Percentiles rank a stretch among this genome's conserved stretches.
These are phyloP conservation scores for Tilletia indica DNA, from an alignment of 1,284 basidiomycete genomes.

Conservation along the genomic window DNA sequence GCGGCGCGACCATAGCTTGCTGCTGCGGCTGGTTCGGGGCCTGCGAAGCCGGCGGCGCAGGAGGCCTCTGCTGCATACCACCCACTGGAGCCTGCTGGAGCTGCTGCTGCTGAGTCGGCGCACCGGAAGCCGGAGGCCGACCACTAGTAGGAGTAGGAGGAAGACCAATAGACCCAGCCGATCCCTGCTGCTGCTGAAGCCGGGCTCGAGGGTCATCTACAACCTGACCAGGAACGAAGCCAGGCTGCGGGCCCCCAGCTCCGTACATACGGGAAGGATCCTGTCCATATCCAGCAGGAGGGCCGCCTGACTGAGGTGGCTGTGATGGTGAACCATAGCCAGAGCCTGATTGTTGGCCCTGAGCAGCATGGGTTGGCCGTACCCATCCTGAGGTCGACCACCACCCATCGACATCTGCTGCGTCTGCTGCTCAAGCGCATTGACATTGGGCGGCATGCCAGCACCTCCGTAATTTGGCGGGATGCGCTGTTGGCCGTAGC, in stretches of 20 bases:
- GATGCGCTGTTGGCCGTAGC: conserved; percentile 9
- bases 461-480: not conserved
- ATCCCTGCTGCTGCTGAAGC: conserved; percentile 12
- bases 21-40: conserved; percentile 31
- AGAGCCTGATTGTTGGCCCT: conserved; percentile 24
- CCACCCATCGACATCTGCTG: conserved; percentile 36
- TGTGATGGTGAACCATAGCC: conserved; percentile 19
- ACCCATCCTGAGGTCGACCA: conserved; percentile 18
- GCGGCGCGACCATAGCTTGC: conserved; percentile 7
- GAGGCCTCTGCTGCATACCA: conserved; percentile 26
- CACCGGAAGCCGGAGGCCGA: not conserved
- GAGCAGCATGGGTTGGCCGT: conserved; percentile 16
- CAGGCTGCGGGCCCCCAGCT: not conserved
- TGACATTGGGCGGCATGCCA: conserved; percentile 19
- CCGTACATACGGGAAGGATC: not conserved
- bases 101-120: conserved; percentile 25
- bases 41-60: conserved; percentile 21
- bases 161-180: not conserved
- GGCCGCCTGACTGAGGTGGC: conserved; percentile 22
- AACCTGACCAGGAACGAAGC: not conserved
- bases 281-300: conserved; percentile 18
- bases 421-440: conserved; percentile 43
- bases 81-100: not conserved
- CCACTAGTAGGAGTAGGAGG: not conserved
- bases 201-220: conserved; percentile 12